Base-by-base conservation (phyloP, 2,329 filamentous ascomycete genomes). In the Fusarium xylarioides region DNA sequence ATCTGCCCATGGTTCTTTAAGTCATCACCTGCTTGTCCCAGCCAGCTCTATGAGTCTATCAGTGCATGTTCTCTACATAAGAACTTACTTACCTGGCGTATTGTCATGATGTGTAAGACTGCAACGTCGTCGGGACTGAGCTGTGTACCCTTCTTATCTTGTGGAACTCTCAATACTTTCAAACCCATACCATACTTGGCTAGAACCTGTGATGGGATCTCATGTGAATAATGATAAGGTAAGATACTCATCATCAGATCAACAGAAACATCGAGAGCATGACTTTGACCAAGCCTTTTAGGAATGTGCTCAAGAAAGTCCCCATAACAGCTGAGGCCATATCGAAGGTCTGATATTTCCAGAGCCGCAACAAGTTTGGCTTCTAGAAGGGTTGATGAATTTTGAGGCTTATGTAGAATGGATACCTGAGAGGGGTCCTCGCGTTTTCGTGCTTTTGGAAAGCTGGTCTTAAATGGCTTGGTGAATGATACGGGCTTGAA, bases 301-400 rank as follows among this genome's bases (percentile, higher is more conserved):
- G 86, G 86, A 2, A 88, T 74, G 18, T 84, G 79, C 14, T 77
- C 76, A 11, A 88, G 70, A 66, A 85, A 87, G 1, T 73, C 68
- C 0, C 86, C 86, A 63, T 85, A 87, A 32, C 82, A 84, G 57
- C 76, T 74, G 5, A 87, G 63, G 56, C 86, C 84, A 68, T 84
- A 87, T 30, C 83, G 79, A 15, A 85, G 76, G 57, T 87, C 83
- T 1, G 80, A 80, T 4, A 82, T 76, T 21, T 80, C 69, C 10
- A 85, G 78, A 56, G 73, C 75, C 63, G 61, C 80, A 58, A 74
- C 81, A 66, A 77, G 77, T 14, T 73, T 67, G 11, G 68, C 65
- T 1, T 74, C 55, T 1, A 75, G 49, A 3, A 46, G 60, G 2
- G 76, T 80, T 2, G 79, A 18, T 23, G 66, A 23, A 14, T 37